Percentiles rank a stretch among this genome's conserved stretches.
phyloP scores from a whole-genome alignment of 139 green algal species.

The Astrephomene gubernaculifera region DNA sequence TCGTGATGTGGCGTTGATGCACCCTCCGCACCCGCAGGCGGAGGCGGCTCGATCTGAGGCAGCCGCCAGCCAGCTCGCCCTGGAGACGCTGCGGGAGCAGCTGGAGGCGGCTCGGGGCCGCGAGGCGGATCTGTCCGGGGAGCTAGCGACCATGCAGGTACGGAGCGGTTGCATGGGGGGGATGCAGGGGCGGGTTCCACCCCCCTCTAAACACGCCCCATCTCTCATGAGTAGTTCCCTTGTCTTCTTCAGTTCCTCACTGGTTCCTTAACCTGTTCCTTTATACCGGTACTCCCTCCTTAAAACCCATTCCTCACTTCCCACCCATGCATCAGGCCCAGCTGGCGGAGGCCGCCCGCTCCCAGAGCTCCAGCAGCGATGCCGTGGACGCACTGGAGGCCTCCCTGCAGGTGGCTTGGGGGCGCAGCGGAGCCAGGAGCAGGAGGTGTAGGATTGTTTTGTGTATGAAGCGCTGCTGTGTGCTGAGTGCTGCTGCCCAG shows the following conservation, averaged over 20 bases:
- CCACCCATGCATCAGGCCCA: neutral
- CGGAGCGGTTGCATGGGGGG: neutral
- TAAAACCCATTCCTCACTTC: neutral
- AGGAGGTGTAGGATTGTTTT: too few species aligned
- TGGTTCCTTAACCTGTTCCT: neutral
- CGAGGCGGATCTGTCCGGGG: slow-evolving; percentile 3
- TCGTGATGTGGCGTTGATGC: too few species aligned
- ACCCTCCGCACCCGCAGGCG: neutral
- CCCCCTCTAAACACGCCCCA: too few species aligned
- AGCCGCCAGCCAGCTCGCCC: neutral
- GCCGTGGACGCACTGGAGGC: slow-evolving; percentile 34
- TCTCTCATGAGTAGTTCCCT: too few species aligned
- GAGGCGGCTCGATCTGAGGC: slow-evolving; percentile 22
- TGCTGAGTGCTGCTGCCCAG: too few species aligned
- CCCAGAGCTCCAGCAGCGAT: slow-evolving; percentile 18
- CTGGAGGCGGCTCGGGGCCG: slow-evolving; percentile 7
- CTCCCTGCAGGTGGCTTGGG: neutral
- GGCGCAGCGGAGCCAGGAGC: too few species aligned
- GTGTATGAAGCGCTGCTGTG: too few species aligned
- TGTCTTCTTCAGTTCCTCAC: too few species aligned
- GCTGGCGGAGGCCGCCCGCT: slow-evolving; percentile 19
- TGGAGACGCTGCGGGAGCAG: slow-evolving; percentile 22
- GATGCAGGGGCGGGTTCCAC: neutral
- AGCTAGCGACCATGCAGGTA: slow-evolving; percentile 39
- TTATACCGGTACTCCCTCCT: neutral